A percentile compares a stretch with the other conserved stretches of the same genome.
phyloP scores from a whole-genome alignment of 2,329 filamentous ascomycete species.

The Cephalotrichum gorgonifer region DNA sequence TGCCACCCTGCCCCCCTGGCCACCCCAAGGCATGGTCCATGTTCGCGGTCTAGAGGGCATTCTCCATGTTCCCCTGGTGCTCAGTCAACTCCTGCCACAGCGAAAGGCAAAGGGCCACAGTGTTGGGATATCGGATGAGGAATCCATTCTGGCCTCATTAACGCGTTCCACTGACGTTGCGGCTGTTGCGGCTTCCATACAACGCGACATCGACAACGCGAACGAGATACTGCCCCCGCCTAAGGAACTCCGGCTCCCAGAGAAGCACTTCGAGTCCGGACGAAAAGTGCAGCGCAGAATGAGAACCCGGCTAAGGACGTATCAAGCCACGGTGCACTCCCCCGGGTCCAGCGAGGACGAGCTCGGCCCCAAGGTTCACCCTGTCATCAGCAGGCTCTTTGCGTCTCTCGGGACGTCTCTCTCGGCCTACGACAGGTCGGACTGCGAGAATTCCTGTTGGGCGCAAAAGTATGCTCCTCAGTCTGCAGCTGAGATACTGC shows the following conservation, averaged over 20 bases:
- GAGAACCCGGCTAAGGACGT: conserved; percentile 30
- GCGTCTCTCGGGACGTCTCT: conserved; percentile 47
- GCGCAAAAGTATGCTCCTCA: conserved; percentile 73
- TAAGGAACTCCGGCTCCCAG: conserved; percentile 40
- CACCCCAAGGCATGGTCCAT: conserved; percentile 53
- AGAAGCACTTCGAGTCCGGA: conserved; percentile 48
- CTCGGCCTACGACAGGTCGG: conserved; percentile 71
- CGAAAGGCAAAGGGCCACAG: conserved; percentile 40
- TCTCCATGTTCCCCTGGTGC: background rate
- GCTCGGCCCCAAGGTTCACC: conserved; percentile 31
- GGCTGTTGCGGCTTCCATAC: conserved; percentile 16
- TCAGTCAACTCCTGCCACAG: background rate
- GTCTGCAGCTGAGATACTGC: conserved; percentile 61
- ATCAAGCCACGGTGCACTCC: conserved; percentile 4
- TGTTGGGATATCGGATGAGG: conserved; percentile 25
- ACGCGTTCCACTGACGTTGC: conserved; percentile 15
- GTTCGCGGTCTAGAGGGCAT: conserved; percentile 36
- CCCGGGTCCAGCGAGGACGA: conserved; percentile 24
- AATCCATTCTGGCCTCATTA: conserved; percentile 29
- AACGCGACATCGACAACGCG: conserved; percentile 21
- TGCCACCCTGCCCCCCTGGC: conserved; percentile 60
- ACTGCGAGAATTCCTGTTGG: conserved; percentile 68
- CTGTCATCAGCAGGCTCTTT: conserved; percentile 50
- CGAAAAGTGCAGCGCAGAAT: conserved; percentile 40
- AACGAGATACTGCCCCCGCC: conserved; percentile 31